Evolutionary conservation across 352 stramenopile species (phyloP), one percentile per base, ranked within the genome.

Genomic region (Globisporangium perplexum): DNA sequence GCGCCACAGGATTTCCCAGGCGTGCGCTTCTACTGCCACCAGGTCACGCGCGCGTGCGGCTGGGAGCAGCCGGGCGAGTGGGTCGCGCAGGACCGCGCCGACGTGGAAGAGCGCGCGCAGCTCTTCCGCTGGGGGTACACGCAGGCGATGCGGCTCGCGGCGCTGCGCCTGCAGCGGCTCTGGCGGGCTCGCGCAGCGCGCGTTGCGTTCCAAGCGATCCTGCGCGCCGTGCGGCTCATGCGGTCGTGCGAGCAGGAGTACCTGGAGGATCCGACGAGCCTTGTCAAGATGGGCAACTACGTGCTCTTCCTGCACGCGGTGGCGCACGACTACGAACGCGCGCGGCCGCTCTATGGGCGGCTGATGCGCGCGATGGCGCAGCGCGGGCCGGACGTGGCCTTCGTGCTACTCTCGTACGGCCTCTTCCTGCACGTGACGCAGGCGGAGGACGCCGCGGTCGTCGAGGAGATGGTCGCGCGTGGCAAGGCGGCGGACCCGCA

Each of bases 261-360:
- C 54, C 53, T 93, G 6, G 68, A 84, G 56, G 81, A 93, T 20
- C 84, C 84, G 7, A 88, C 74, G 3, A 79, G 80, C 31, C 59
- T 95, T 14, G 70, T 74, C 3, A 83, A 82, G 49, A 82, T 93
- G 62, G 78, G 76, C 63, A 95, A 95, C 59, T 95, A 92, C 54
- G 74, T 84, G 57, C 53, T 95, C 18, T 95, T 77, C 26, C 53
- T 95, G 20, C 83, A 93, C 60, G 76, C 81, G 7, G 77, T 93
- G 38, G 45, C 60, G 28, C 77, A 92, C 44, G 84, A 93, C 45
- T 93, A 93, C 60, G 83, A 89, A 15, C 80, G 81, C 15, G 84
- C 84, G 11, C 54, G 83, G 14, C 79, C 77, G 1, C 45, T 95
- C 18, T 95, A 92, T 44, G 71, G 61, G 2, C 65, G 72, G 15